Base-by-base conservation (phyloP, 1,284 basidiomycete genomes). In the Austropuccinia psidii region DNA sequence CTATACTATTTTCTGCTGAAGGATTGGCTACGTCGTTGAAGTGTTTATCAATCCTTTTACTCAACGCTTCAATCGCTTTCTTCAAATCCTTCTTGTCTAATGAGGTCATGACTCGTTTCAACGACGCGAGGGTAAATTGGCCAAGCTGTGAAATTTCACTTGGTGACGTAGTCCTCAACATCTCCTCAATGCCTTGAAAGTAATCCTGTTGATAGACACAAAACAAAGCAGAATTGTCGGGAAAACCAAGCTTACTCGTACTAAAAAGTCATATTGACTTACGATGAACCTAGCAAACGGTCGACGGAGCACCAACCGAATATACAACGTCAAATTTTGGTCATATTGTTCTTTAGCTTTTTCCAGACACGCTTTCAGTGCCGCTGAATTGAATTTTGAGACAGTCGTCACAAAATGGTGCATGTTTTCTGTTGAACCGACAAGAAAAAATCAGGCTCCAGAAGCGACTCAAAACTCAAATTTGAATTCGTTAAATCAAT, bases 21-120 rank as follows among this genome's bases (percentile, higher is more conserved):
- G 86, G 86, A 31, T 75, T 76, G 3, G 67, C 70, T 2, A 77
- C 75, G 77, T 92, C 90, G 35, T 77, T 79, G 80, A 97, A 98
- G 80, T 98, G 95, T 81, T 98, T 98, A 80, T 93, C 91, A 31
- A 98, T 91, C 8, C 95, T 87, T 79, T 91, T 91, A 79, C 88
- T 90, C 52, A 98, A 84, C 9, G 87, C 86, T 75, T 98, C 95
- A 60, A 97, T 84, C 24, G 83, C 81, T 77, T 85, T 96, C 43
- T 91, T 87, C 33, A 97, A 83, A 79, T 98, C 95, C 81, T 96
- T 98, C 37, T 86, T 83, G 69, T 86, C 88, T 78, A 88, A 89
- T 77, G 97, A 93, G 79, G 91, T 93, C 62, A 92, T 82, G 9
- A 92, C 85, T 79, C 92, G 91, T 80, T 92, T 93, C 39, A 93